Conservation (phyloP, 805 yeast species). For the Kodamaea kakaduensis region DNA sequence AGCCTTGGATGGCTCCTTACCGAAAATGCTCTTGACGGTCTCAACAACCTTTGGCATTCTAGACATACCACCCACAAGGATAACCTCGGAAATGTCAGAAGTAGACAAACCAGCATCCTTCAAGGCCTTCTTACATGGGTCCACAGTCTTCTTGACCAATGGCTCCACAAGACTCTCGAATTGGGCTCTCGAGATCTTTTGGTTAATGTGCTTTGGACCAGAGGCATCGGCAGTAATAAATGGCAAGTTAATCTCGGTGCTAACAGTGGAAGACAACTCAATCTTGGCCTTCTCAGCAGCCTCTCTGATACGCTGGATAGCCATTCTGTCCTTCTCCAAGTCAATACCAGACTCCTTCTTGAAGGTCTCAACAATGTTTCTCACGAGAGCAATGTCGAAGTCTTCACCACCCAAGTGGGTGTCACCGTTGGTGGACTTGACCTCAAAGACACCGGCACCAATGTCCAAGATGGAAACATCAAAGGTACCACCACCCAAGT, state of each 20-base stretch:
- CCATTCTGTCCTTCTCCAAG: slow-evolving; percentile 62
- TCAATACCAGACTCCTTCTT: slow-evolving; percentile 69
- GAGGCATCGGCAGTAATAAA: slow-evolving; percentile 84
- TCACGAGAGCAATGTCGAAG: slow-evolving; percentile 81
- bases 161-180: slow-evolving; percentile 64
- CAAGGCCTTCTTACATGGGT: slow-evolving; percentile 76
- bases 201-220: slow-evolving; percentile 76
- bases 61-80: slow-evolving; percentile 88
- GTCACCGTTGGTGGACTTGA: slow-evolving; percentile 95
- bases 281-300: slow-evolving; percentile 90
- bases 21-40: slow-evolving; percentile 72
- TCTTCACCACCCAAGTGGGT: slow-evolving; percentile 93
- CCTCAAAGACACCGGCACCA: slow-evolving; percentile 97
- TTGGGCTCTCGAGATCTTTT: slow-evolving; percentile 62
- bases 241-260: slow-evolving; percentile 76
- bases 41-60: slow-evolving; percentile 86
- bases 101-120: slow-evolving; percentile 72
- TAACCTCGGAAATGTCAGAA: slow-evolving; percentile 71
- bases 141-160: slow-evolving; percentile 66
- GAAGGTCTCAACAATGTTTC: slow-evolving; percentile 77
- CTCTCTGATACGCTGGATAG: slow-evolving; percentile 81
- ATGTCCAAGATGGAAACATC: slow-evolving; percentile 95
- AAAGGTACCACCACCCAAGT: slow-evolving; percentile 98
- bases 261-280: slow-evolving; percentile 70
- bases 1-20: slow-evolving; percentile 80